Percentiles rank a stretch among this genome's conserved stretches.
Conservation (phyloP, 345 rosid genomes). For the Linum trigynum region DNA sequence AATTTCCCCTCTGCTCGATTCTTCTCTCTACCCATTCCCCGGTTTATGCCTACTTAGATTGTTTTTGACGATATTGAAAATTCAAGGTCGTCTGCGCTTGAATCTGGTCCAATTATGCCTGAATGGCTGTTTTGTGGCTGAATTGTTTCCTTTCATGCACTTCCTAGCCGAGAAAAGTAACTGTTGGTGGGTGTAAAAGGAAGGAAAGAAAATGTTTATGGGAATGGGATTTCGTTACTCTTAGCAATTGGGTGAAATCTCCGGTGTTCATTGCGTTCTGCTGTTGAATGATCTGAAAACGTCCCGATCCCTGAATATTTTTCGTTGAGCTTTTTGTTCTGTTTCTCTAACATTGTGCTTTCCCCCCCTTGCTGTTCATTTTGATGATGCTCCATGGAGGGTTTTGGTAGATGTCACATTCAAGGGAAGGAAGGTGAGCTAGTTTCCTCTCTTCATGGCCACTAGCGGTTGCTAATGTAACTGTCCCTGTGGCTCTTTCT, state of each 20-base stretch:
- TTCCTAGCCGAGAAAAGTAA: too few species aligned
- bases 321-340: background rate
- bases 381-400: background rate
- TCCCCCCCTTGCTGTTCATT: background rate
- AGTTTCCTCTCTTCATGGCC: background rate
- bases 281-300: background rate
- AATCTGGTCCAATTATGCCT: too few species aligned
- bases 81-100: too few species aligned
- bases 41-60: too few species aligned
- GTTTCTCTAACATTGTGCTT: background rate
- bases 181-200: too few species aligned
- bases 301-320: too few species aligned
- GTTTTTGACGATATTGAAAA: too few species aligned
- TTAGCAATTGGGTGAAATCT: background rate
- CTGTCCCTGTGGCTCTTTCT: background rate
- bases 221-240: background rate
- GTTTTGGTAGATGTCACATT: constrained; percentile 33
- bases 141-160: too few species aligned
- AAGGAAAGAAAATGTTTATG: too few species aligned
- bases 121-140: too few species aligned
- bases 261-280: background rate
- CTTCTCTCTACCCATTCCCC: too few species aligned
- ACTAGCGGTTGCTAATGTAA: background rate
- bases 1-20: too few species aligned
- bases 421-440: constrained; percentile 49